phyloP scores from a whole-genome alignment of 2,329 filamentous ascomycete genomes.

The Xylariales sp. region DNA sequence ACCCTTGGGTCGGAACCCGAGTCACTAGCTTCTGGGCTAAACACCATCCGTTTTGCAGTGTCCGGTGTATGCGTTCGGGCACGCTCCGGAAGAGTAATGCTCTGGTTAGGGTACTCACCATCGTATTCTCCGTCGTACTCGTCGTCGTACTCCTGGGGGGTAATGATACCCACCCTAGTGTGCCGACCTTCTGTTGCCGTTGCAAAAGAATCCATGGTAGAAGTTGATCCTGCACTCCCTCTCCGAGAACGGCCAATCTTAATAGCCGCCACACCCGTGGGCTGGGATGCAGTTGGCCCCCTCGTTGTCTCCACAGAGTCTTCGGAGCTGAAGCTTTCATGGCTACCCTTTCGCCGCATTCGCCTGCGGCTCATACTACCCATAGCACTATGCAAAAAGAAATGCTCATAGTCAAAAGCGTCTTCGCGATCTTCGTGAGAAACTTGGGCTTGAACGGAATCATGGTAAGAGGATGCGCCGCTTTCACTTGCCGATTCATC shows the following conservation, averaged over 20 bases:
- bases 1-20: conserved; percentile 44
- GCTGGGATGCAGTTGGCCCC: conserved; percentile 54
- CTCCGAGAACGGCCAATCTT: conserved; percentile 52
- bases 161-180: conserved; percentile 43
- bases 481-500: conserved; percentile 67
- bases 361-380: conserved; percentile 74
- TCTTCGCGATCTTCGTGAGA: conserved; percentile 95
- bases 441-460: conserved; percentile 67
- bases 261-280: conserved; percentile 34
- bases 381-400: conserved; percentile 93
- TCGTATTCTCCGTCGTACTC: conserved; percentile 27
- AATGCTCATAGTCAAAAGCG: conserved; percentile 96
- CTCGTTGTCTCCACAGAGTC: conserved; percentile 72
- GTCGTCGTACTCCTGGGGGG: conserved; percentile 37
- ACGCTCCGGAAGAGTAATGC: conserved; percentile 41
- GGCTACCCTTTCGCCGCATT: conserved; percentile 59
- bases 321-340: conserved; percentile 67
- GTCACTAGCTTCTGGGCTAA: conserved; percentile 42
- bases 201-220: conserved; percentile 66
- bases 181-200: conserved; percentile 64
- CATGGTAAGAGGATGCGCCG: conserved; percentile 72
- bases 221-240: conserved; percentile 62
- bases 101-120: conserved; percentile 43
- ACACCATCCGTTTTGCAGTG: conserved; percentile 46
- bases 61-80: conserved; percentile 50